Percentiles rank a stretch among this genome's conserved stretches.
Evolutionary conservation across 1,284 basidiomycete species (phyloP).

Genomic region (Irpex rosettiformis): DNA sequence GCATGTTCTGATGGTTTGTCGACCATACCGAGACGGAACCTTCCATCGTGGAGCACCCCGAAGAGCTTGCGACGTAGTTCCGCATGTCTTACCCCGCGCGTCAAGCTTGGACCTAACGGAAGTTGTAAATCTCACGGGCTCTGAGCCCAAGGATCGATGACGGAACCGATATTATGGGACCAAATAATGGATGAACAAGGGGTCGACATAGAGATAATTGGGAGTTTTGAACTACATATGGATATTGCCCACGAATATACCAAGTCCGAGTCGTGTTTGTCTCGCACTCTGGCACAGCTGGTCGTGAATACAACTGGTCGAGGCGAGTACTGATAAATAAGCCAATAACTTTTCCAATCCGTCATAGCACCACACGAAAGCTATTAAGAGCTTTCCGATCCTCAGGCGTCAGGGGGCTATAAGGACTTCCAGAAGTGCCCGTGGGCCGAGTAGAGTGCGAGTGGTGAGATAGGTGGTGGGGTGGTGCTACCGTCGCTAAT

Average conservation of each 20-base stretch:
- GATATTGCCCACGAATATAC: no score
- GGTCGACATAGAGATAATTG: background rate
- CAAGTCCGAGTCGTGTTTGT: background rate
- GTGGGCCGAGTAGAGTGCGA: constrained; percentile 18
- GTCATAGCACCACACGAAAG: constrained; percentile 29
- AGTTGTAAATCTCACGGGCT: background rate
- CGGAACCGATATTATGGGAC: background rate
- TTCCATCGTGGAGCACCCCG: constrained; percentile 8
- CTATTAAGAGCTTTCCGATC: constrained; percentile 30
- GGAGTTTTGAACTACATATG: background rate
- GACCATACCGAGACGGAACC: background rate
- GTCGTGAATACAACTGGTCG: background rate
- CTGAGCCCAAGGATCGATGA: background rate
- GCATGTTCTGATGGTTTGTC: constrained; percentile 1
- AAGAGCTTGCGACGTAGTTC: constrained; percentile 17
- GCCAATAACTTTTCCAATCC: no score
- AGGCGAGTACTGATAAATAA: background rate
- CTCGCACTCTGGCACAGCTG: background rate
- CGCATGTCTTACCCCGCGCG: constrained; percentile 3
- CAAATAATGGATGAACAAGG: background rate
- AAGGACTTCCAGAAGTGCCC: constrained; percentile 21
- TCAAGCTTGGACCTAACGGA: background rate
- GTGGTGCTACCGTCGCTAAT: constrained; percentile 37
- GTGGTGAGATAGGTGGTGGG: constrained; percentile 21
- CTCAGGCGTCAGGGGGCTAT: constrained; percentile 29